Evolutionary conservation across 768 basidiomycete genomes (phyloP).

Genomic region (Mycena vulgaris): DNA sequence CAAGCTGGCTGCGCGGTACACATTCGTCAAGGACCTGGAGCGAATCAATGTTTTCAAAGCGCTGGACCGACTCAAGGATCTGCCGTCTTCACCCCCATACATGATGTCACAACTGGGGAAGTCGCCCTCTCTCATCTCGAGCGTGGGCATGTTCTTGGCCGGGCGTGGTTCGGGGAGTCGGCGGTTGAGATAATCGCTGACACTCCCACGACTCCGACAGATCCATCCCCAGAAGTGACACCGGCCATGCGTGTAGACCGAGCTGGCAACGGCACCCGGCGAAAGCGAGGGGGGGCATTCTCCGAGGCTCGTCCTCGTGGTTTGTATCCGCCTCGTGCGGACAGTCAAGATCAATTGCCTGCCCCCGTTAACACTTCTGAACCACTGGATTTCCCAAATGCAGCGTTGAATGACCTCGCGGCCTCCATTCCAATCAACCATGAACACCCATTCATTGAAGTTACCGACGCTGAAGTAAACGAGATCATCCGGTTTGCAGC

Average conservation of each 20-base stretch:
- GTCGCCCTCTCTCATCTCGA: not conserved
- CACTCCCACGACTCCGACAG: too few species aligned
- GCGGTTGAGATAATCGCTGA: too few species aligned
- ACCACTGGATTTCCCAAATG: not conserved
- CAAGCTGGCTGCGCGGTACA: not conserved
- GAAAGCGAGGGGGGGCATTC: constrained; percentile 1
- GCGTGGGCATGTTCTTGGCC: not conserved
- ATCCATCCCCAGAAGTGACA: not conserved
- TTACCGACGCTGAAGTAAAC: not conserved
- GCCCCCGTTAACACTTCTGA: constrained; percentile 4
- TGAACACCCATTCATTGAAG: not conserved
- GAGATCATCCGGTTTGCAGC: not conserved
- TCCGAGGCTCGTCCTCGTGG: not conserved
- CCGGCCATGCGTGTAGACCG: constrained; percentile 1
- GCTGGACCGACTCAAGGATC: not conserved
- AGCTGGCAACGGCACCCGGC: too few species aligned
- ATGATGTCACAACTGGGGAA: too few species aligned
- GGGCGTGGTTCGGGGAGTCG: constrained; percentile 6
- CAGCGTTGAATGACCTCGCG: not conserved
- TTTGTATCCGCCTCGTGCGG: constrained; percentile 4
- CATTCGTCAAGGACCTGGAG: constrained; percentile 1
- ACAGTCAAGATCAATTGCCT: constrained; percentile 18
- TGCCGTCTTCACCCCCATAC: not conserved
- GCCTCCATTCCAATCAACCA: not conserved
- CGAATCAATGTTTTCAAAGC: not conserved